These are phyloP conservation scores for Globisporangium solare DNA, from an alignment of 352 stramenopile species.

Conservation along the genomic window DNA sequence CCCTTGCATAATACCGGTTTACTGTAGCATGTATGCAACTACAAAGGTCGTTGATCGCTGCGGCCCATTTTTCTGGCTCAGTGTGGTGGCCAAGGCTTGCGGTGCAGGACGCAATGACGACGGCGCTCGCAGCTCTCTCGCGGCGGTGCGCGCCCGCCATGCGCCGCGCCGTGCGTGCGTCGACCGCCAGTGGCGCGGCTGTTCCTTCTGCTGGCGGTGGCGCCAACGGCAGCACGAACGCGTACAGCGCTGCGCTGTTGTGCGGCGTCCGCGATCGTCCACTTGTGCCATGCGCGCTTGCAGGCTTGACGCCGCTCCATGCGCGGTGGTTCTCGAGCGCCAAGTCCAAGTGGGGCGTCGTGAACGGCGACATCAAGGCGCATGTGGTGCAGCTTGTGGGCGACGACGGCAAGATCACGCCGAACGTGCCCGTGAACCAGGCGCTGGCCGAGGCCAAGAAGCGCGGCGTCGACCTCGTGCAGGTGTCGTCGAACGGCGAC, in stretches of 20 bases:
- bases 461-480: slow-evolving; percentile 64
- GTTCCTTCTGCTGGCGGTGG: not conserved
- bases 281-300: not conserved
- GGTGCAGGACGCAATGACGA: no score
- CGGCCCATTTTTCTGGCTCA: no score
- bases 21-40: no score
- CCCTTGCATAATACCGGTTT: no score
- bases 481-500: slow-evolving; percentile 45
- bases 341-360: slow-evolving; percentile 39
- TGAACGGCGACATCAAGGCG: slow-evolving; percentile 62
- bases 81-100: no score
- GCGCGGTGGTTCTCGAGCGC: slow-evolving; percentile 22
- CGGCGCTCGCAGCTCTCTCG: not conserved
- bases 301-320: not conserved
- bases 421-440: slow-evolving; percentile 42
- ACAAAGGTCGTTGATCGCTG: no score
- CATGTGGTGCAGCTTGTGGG: slow-evolving; percentile 47
- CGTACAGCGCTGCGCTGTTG: no score
- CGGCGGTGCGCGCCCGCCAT: not conserved
- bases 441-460: slow-evolving; percentile 46
- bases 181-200: not conserved
- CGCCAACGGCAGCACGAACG: not conserved
- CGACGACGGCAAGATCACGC: slow-evolving; percentile 44
- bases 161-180: not conserved
- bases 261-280: not conserved